Conservation (phyloP, 306 rosid genomes). For the Prosopis cineraria region DNA sequence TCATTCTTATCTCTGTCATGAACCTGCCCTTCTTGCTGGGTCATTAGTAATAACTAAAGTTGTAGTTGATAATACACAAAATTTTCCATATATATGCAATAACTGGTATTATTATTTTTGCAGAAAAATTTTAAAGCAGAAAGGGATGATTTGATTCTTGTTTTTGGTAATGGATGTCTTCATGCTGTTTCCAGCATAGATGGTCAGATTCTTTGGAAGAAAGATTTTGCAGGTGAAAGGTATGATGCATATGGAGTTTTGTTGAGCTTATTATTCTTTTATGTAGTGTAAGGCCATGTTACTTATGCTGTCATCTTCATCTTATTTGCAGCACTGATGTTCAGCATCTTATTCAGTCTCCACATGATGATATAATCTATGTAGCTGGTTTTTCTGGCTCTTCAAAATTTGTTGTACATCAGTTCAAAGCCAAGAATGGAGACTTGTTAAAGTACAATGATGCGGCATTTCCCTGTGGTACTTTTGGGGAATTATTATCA, state of each 20-base stretch:
- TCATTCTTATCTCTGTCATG: slow-evolving; percentile 4
- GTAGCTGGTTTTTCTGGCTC: slow-evolving; percentile 68
- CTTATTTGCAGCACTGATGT: slow-evolving; percentile 71
- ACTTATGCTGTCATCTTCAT: slow-evolving; percentile 44
- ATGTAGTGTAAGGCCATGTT: slow-evolving; percentile 18
- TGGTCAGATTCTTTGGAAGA: slow-evolving; percentile 83
- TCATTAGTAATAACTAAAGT: slow-evolving; percentile 22
- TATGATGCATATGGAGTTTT: slow-evolving; percentile 37
- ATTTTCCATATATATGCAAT: slow-evolving; percentile 27
- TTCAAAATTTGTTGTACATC: slow-evolving; percentile 63
- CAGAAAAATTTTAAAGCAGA: slow-evolving; percentile 79
- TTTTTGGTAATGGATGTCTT: slow-evolving; percentile 68
- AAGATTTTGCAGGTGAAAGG: slow-evolving; percentile 75
- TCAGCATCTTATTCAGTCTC: slow-evolving; percentile 70
- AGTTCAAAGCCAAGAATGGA: slow-evolving; percentile 70
- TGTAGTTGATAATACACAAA: slow-evolving; percentile 24
- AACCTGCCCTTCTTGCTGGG: slow-evolving; percentile 26
- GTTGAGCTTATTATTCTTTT: slow-evolving; percentile 24
- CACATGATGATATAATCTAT: slow-evolving; percentile 53
- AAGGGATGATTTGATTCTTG: slow-evolving; percentile 76
- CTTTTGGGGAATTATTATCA: slow-evolving; percentile 67
- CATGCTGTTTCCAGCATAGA: slow-evolving; percentile 82
- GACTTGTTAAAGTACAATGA: slow-evolving; percentile 64
- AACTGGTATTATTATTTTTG: slow-evolving; percentile 42
- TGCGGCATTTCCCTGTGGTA: slow-evolving; percentile 56